Percentiles rank a stretch among this genome's conserved stretches.
phyloP scores from a whole-genome alignment of 169 alveolate genomes.

The Besnoitia besnoiti region DNA sequence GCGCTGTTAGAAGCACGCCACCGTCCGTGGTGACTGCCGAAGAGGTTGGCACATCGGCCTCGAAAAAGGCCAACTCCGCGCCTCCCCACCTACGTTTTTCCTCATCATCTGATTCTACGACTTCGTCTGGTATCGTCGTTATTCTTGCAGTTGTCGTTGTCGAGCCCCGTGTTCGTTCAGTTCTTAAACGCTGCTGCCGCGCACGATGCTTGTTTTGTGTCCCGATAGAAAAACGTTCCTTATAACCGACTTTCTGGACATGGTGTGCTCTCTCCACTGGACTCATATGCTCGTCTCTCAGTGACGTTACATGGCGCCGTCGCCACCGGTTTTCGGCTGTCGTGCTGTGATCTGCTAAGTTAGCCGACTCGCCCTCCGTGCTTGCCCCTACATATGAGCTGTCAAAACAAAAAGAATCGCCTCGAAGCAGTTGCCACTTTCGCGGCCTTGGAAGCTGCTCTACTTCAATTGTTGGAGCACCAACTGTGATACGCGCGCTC shows the following conservation, averaged over 20 bases:
- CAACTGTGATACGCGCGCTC: constrained; percentile 47
- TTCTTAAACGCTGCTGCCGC: background rate
- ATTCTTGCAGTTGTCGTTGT: too few species aligned
- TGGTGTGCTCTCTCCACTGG: background rate
- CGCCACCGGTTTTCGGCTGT: background rate
- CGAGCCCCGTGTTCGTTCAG: background rate
- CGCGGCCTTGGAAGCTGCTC: constrained; percentile 37
- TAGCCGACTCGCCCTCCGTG: background rate
- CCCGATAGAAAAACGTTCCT: background rate
- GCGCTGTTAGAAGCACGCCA: too few species aligned
- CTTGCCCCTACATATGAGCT: constrained; percentile 20
- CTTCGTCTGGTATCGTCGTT: background rate
- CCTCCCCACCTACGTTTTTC: background rate
- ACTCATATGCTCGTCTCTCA: background rate
- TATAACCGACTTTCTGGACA: background rate
- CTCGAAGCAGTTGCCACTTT: constrained; percentile 49
- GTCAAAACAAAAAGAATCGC: constrained; percentile 29
- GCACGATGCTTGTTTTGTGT: background rate
- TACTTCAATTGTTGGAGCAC: background rate
- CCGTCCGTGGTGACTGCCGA: too few species aligned
- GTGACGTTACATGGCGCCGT: background rate
- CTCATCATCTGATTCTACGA: constrained; percentile 10
- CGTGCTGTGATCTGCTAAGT: background rate
- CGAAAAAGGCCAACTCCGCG: too few species aligned
- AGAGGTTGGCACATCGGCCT: too few species aligned